These are phyloP conservation scores for Nadsonia starkeyi-henricii DNA, from an alignment of 1,139 yeast species.

Conservation along the genomic window DNA sequence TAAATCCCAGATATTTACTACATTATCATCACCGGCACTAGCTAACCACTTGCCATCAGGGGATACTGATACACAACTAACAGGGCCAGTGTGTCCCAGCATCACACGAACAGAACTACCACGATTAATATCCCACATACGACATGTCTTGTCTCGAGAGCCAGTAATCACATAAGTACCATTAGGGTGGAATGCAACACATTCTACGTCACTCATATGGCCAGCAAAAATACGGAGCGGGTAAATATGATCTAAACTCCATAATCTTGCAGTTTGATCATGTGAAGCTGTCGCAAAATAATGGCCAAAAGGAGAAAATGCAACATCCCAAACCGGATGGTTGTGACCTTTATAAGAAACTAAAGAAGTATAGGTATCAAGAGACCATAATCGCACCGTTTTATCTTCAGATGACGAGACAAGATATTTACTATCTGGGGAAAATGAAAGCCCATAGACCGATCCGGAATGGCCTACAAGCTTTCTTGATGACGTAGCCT, in stretches of 20 bases:
- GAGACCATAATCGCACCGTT: conserved; percentile 85
- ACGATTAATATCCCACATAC: conserved; percentile 94
- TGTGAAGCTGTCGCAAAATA: conserved; percentile 96
- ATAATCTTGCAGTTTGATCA: conserved; percentile 91
- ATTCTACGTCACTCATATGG: conserved; percentile 90
- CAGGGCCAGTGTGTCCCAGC: conserved; percentile 84
- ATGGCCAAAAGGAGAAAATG: conserved; percentile 89
- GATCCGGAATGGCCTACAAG: conserved; percentile 91
- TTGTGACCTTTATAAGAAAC: conserved; percentile 95
- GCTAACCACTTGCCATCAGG: conserved; percentile 98
- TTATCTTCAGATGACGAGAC: conserved; percentile 83
- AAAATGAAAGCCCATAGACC: conserved; percentile 77
- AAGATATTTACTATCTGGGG: conserved; percentile 77
- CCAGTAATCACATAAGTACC: conserved; percentile 91
- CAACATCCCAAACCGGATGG: conserved; percentile 96
- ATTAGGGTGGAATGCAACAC: conserved; percentile 92
- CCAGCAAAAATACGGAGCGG: conserved; percentile 96
- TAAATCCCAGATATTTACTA: conserved; percentile 85
- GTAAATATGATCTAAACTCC: conserved; percentile 97
- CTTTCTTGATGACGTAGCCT: conserved; percentile 33
- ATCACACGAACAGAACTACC: conserved; percentile 91
- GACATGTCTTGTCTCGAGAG: conserved; percentile 83
- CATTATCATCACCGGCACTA: conserved; percentile 86
- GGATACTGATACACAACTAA: conserved; percentile 73
- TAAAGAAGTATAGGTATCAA: conserved; percentile 77